Evolutionary conservation across 768 basidiomycete genomes (phyloP).

Genomic region (Suillus americanus): DNA sequence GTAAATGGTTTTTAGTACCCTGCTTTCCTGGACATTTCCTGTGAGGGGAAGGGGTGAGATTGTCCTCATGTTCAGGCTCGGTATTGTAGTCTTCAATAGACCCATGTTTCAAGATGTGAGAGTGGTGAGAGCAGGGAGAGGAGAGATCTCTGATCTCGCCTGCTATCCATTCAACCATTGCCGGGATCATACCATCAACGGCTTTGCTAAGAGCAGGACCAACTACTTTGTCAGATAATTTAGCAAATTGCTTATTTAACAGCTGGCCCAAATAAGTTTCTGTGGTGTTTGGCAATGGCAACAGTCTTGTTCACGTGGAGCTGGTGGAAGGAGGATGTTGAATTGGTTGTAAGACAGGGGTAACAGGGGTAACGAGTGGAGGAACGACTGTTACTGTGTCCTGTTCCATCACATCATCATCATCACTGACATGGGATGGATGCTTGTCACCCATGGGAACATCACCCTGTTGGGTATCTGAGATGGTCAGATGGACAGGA

Average conservation of each 20-base stretch:
- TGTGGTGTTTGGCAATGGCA: not conserved
- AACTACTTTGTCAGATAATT: not conserved
- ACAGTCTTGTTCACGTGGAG: not conserved
- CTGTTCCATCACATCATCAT: too few relatives aligned
- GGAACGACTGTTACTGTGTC: too few relatives aligned
- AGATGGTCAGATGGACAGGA: too few relatives aligned
- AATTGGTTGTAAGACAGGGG: not conserved
- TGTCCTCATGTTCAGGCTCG: not conserved
- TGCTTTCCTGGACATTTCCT: not conserved
- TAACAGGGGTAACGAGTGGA: not conserved
- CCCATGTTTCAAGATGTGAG: not conserved
- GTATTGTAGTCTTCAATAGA: not conserved
- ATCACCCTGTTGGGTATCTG: too few relatives aligned
- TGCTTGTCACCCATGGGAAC: too few relatives aligned
- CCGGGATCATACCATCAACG: not conserved
- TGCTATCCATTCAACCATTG: not conserved
- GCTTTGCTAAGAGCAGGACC: not conserved
- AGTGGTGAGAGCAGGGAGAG: not conserved
- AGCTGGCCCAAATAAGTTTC: not conserved
- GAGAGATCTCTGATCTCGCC: not conserved
- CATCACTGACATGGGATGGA: too few relatives aligned
- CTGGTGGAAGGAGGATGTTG: not conserved
- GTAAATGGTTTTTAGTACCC: constrained; percentile 2
- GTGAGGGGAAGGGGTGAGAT: not conserved
- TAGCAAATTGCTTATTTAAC: not conserved